Conservation (phyloP, 2,329 filamentous ascomycete genomes). For the Dichotomopilus funicola region DNA sequence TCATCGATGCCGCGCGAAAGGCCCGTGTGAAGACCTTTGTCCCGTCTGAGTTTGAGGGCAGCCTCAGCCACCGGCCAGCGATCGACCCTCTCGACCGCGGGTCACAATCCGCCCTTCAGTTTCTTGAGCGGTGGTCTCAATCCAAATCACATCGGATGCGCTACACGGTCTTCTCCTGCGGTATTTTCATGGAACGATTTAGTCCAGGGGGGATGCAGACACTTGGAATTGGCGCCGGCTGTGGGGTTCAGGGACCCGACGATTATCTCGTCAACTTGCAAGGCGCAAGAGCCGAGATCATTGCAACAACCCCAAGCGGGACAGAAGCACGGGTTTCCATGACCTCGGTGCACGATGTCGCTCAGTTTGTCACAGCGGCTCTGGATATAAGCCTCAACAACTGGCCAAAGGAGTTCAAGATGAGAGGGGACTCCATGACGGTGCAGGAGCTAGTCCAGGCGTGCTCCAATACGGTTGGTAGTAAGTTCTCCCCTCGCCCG, state of each 20-base stretch:
- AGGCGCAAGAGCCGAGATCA: constrained; percentile 51
- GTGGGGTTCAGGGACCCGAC: constrained; percentile 49
- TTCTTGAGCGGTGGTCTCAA: constrained; percentile 48
- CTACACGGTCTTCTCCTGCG: constrained; percentile 67
- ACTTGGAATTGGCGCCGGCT: constrained; percentile 52
- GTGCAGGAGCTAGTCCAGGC: constrained; percentile 52
- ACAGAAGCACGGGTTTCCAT: constrained; percentile 53
- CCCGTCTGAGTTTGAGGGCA: constrained; percentile 69
- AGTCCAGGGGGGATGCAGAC: constrained; percentile 57
- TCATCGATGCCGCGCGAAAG: constrained; percentile 64
- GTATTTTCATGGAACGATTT: constrained; percentile 70
- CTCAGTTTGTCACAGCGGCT: constrained; percentile 63
- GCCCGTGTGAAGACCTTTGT: constrained; percentile 63
- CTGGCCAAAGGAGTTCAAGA: constrained; percentile 64
- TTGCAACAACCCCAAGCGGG: constrained; percentile 46
- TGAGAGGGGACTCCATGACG: constrained; percentile 60
- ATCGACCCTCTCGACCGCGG: constrained; percentile 57
- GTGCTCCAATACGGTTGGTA: constrained; percentile 44
- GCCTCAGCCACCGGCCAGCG: constrained; percentile 46
- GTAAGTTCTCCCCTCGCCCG: constrained; percentile 28
- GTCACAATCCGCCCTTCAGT: constrained; percentile 48
- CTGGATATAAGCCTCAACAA: constrained; percentile 51
- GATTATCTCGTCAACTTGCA: constrained; percentile 61
- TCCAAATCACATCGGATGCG: constrained; percentile 47
- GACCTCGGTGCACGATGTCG: constrained; percentile 65